Conservation (phyloP, 441 rosid species). For the Lepidium campestre region DNA sequence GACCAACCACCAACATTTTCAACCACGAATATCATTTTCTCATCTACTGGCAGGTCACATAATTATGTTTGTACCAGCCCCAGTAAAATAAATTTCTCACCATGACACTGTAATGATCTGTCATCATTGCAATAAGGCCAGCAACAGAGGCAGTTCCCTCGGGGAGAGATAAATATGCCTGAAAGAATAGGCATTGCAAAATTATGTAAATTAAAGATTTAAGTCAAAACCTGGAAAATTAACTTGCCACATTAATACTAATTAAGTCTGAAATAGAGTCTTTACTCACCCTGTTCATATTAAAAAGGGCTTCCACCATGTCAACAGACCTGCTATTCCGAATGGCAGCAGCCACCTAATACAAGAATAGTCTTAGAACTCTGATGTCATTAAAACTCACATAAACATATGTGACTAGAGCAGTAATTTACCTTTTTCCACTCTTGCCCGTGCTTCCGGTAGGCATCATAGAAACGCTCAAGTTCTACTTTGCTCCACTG, state of each 20-base stretch:
- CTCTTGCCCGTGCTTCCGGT: conserved; percentile 65
- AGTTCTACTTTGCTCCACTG: conserved; percentile 86
- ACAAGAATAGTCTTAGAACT: conserved; percentile 7
- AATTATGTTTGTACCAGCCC: neutral
- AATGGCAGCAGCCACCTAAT: conserved; percentile 58
- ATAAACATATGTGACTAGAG: neutral
- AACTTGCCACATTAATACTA: neutral
- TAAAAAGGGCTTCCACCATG: conserved; percentile 85
- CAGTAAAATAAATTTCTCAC: conserved; percentile 36
- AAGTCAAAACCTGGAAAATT: neutral
- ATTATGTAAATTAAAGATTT: neutral
- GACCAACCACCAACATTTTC: neutral
- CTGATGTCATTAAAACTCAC: neutral
- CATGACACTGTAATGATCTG: conserved; percentile 82
- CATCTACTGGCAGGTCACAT: neutral
- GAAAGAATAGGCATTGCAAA: conserved; percentile 18
- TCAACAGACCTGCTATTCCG: conserved; percentile 68
- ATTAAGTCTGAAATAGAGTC: neutral
- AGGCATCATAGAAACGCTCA: conserved; percentile 76
- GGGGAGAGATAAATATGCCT: conserved; percentile 96
- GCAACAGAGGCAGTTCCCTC: conserved; percentile 92
- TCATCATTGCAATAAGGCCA: conserved; percentile 99
- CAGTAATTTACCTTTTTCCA: conserved; percentile 65
- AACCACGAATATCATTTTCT: conserved; percentile 6
- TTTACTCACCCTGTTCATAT: conserved; percentile 58